Evolutionary conservation across 2,329 filamentous ascomycete genomes (phyloP).

Genomic region (Pyricularia sp.): DNA sequence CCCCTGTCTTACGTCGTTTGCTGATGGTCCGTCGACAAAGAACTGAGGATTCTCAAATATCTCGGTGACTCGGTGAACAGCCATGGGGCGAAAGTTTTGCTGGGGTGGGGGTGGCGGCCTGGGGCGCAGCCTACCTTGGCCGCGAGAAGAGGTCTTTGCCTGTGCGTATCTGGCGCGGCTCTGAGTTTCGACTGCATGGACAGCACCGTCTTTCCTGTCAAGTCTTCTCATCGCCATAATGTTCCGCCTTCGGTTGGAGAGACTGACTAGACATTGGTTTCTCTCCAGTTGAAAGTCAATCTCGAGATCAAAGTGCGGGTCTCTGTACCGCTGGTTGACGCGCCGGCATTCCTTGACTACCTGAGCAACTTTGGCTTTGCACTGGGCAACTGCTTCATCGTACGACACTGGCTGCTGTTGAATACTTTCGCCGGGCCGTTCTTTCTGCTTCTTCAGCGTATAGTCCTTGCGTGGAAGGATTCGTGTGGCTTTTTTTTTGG

Average conservation of each 20-base stretch:
- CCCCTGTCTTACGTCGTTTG: slow-evolving; percentile 69
- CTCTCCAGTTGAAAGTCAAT: slow-evolving; percentile 52
- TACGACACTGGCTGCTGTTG: slow-evolving; percentile 35
- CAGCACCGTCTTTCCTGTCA: not conserved
- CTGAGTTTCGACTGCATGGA: not conserved
- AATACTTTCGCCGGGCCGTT: not conserved
- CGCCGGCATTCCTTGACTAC: slow-evolving; percentile 55
- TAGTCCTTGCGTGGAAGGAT: slow-evolving; percentile 58
- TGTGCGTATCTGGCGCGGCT: not conserved
- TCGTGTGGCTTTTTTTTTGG: slow-evolving; percentile 38
- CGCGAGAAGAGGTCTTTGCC: not conserved
- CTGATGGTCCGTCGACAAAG: slow-evolving; percentile 62
- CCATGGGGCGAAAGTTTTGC: slow-evolving; percentile 25
- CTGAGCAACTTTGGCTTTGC: slow-evolving; percentile 49
- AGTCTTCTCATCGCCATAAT: not conserved
- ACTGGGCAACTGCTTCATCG: slow-evolving; percentile 57
- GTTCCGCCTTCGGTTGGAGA: slow-evolving; percentile 6
- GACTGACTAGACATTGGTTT: slow-evolving; percentile 32
- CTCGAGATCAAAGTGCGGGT: slow-evolving; percentile 80
- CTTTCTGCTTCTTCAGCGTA: slow-evolving; percentile 37
- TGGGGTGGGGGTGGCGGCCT: not conserved
- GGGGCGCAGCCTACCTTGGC: slow-evolving; percentile 2
- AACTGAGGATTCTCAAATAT: slow-evolving; percentile 68
- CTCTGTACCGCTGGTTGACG: slow-evolving; percentile 74
- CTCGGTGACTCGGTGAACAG: slow-evolving; percentile 58